phyloP scores from a whole-genome alignment of 352 stramenopile species.

The Pythium scleroteichum region DNA sequence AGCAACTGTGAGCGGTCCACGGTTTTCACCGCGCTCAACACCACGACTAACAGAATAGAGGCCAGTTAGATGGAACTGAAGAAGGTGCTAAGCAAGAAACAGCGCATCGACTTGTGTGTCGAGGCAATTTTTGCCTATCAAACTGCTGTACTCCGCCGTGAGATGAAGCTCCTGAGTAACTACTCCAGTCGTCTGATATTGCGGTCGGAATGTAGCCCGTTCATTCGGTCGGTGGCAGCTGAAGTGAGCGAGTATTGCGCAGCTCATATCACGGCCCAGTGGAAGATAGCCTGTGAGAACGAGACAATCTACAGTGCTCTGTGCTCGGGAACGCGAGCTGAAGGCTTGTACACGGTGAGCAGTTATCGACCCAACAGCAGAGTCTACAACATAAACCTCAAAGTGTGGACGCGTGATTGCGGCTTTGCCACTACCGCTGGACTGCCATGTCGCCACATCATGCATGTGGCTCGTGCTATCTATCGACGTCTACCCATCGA shows the following conservation, averaged over 20 bases:
- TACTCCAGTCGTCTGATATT: not conserved
- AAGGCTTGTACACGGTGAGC: too few species aligned
- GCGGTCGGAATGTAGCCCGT: not conserved
- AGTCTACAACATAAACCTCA: too few species aligned
- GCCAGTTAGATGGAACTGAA: conserved; percentile 12
- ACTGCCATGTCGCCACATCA: too few species aligned
- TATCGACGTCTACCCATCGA: too few species aligned
- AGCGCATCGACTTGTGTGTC: conserved; percentile 7
- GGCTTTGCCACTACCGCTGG: too few species aligned
- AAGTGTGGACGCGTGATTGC: too few species aligned
- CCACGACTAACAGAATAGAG: conserved; percentile 14
- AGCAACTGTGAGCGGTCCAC: not conserved
- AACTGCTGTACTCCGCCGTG: conserved; percentile 1
- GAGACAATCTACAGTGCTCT: too few species aligned
- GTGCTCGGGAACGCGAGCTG: too few species aligned
- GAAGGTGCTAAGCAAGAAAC: not conserved
- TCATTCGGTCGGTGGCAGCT: not conserved
- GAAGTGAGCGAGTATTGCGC: conserved; percentile 26
- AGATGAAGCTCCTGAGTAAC: not conserved
- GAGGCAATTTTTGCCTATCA: conserved; percentile 9
- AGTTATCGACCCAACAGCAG: too few species aligned
- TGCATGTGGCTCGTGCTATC: too few species aligned
- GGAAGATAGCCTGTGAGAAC: too few species aligned
- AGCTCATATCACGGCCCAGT: too few species aligned
- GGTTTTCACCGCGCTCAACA: conserved; percentile 13